phyloP scores from a whole-genome alignment of 441 rosid genomes.

The Geranium incanum region DNA sequence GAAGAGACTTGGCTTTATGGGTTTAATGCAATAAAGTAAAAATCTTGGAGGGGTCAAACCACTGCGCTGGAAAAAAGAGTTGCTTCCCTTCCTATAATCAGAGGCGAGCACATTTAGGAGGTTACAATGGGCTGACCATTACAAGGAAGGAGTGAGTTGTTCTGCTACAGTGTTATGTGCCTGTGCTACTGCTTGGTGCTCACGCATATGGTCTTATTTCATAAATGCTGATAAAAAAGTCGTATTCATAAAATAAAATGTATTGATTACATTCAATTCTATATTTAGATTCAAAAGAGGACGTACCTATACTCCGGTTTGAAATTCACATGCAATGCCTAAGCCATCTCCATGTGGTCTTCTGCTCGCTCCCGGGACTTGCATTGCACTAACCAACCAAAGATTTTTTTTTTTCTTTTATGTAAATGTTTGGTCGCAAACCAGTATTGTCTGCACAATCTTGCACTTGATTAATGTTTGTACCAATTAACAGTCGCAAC shows the following conservation, averaged over 20 bases:
- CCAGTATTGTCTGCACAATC: no score
- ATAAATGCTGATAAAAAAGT: no score
- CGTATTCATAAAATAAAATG: background rate
- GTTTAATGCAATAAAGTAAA: background rate
- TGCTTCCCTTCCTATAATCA: background rate
- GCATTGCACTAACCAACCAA: no score
- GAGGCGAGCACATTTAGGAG: no score
- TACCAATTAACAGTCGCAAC: background rate
- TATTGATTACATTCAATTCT: no score
- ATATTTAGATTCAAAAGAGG: no score
- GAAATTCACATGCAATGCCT: no score
- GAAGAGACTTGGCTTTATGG: background rate
- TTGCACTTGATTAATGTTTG: background rate
- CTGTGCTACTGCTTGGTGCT: background rate
- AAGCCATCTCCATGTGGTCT: no score
- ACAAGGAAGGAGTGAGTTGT: conserved; percentile 4
- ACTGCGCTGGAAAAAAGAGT: background rate
- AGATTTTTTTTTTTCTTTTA: no score
- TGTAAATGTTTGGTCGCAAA: background rate
- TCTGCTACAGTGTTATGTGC: conserved; percentile 1
- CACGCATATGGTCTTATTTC: background rate
- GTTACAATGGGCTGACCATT: background rate
- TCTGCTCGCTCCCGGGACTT: no score
- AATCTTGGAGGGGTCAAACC: background rate
- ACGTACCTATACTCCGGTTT: no score